These are phyloP conservation scores for Pistacia atlantica DNA, from an alignment of 345 rosid species.

Conservation along the genomic window DNA sequence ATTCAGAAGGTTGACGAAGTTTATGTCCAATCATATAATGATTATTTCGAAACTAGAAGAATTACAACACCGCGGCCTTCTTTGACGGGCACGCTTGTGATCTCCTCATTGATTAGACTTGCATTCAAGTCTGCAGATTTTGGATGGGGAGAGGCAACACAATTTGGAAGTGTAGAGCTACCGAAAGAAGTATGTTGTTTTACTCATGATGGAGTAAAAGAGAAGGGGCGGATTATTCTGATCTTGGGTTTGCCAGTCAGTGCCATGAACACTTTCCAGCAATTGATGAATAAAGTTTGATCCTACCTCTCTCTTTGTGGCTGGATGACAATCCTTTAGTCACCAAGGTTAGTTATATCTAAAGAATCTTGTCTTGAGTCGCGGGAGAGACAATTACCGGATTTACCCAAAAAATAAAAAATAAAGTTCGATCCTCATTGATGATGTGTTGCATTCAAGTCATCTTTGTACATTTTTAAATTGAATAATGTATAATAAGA, in stretches of 20 bases:
- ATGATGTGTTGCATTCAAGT: no score
- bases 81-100: conserved; percentile 20
- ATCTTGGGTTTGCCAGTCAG: conserved; percentile 23
- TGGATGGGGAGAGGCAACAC: conserved; percentile 34
- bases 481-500: no score
- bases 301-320: not conserved
- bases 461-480: no score
- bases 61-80: conserved; percentile 11
- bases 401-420: no score
- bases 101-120: conserved; percentile 30
- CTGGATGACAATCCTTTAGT: no score
- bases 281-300: not conserved
- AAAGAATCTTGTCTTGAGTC: no score
- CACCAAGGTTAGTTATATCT: no score
- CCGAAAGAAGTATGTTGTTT: conserved; percentile 26
- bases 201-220: conserved; percentile 4
- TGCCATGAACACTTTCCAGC: conserved; percentile 26
- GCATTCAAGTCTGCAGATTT: conserved; percentile 18
- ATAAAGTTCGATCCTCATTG: no score
- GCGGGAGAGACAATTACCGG: no score
- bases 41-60: conserved; percentile 9
- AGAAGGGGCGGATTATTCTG: conserved; percentile 20
- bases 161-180: conserved; percentile 19
- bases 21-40: conserved; percentile 23
- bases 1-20: conserved; percentile 18